Conservation (phyloP, 495 filamentous ascomycete species). For the Saxophila tyrrhenica region DNA sequence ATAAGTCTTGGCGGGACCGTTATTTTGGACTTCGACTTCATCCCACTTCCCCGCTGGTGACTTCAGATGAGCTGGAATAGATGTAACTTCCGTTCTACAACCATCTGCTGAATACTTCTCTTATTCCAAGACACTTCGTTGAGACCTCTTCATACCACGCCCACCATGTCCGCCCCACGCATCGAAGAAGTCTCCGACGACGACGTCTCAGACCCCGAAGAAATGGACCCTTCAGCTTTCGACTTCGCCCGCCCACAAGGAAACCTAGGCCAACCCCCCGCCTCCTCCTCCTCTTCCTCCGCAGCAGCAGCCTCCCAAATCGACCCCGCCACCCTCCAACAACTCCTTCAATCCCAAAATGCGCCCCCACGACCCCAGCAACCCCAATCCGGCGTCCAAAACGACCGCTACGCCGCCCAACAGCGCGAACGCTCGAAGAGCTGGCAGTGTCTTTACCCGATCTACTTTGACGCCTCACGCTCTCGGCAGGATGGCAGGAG, state of each 20-base stretch:
- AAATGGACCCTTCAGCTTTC: slow-evolving; percentile 21
- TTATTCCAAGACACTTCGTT: too few relatives aligned
- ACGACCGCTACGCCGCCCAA: background rate
- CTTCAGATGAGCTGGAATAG: too few relatives aligned
- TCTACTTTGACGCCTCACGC: slow-evolving; percentile 81
- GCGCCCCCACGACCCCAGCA: background rate
- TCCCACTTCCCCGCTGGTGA: too few relatives aligned
- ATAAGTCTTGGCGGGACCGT: too few relatives aligned
- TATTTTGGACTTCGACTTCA: too few relatives aligned
- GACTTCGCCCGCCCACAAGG: slow-evolving; percentile 17
- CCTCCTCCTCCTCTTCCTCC: background rate
- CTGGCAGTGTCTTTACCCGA: slow-evolving; percentile 82
- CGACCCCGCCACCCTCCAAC: slow-evolving; percentile 6
- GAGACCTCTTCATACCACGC: too few relatives aligned
- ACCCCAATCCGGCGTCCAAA: background rate
- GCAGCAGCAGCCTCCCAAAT: slow-evolving; percentile 6
- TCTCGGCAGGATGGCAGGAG: slow-evolving; percentile 67
- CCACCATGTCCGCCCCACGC: slow-evolving; percentile 15
- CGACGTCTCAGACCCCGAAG: slow-evolving; percentile 15
- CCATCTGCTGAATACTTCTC: too few relatives aligned
- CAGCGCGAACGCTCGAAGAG: slow-evolving; percentile 34
- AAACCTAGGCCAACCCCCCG: background rate
- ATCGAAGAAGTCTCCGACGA: slow-evolving; percentile 19
- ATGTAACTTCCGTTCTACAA: too few relatives aligned
- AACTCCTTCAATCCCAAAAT: slow-evolving; percentile 1